phyloP scores from a whole-genome alignment of 495 filamentous ascomycete genomes.

The Polyplosphaeria fusca region DNA sequence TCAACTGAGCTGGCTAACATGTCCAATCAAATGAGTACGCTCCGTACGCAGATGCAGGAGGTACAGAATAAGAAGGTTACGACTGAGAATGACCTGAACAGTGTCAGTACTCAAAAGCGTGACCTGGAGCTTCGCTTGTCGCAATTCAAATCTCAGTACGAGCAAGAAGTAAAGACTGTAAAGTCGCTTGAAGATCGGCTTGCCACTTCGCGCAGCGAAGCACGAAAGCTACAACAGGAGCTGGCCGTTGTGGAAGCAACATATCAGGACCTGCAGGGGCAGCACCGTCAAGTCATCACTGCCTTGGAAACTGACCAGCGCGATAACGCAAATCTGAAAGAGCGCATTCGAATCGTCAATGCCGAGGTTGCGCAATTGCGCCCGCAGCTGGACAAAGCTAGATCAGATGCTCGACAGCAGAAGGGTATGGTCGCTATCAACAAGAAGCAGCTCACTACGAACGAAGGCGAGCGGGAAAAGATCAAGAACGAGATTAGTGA shows the following conservation, averaged over 20 bases:
- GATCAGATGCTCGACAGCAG: constrained; percentile 85
- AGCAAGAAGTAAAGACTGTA: constrained; percentile 85
- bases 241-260: constrained; percentile 75
- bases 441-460: constrained; percentile 91
- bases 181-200: constrained; percentile 82
- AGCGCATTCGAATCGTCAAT: constrained; percentile 79
- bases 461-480: constrained; percentile 82
- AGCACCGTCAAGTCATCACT: constrained; percentile 70
- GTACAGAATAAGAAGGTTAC: constrained; percentile 74
- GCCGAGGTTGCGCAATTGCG: constrained; percentile 75
- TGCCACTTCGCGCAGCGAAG: constrained; percentile 68
- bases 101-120: constrained; percentile 78
- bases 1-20: constrained; percentile 93
- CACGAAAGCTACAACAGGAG: constrained; percentile 76
- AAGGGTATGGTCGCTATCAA: constrained; percentile 95
- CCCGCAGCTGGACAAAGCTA: constrained; percentile 85
- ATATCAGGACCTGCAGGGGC: constrained; percentile 78
- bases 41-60: constrained; percentile 90
- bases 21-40: constrained; percentile 85
- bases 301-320: constrained; percentile 82
- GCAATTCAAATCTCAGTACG: constrained; percentile 80
- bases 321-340: constrained; percentile 81
- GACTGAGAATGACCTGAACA: constrained; percentile 74
- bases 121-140: constrained; percentile 85
- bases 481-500: constrained; percentile 73